Evolutionary conservation across 2,329 filamentous ascomycete genomes (phyloP).

Genomic region (Ceratocystis alfenasii): DNA sequence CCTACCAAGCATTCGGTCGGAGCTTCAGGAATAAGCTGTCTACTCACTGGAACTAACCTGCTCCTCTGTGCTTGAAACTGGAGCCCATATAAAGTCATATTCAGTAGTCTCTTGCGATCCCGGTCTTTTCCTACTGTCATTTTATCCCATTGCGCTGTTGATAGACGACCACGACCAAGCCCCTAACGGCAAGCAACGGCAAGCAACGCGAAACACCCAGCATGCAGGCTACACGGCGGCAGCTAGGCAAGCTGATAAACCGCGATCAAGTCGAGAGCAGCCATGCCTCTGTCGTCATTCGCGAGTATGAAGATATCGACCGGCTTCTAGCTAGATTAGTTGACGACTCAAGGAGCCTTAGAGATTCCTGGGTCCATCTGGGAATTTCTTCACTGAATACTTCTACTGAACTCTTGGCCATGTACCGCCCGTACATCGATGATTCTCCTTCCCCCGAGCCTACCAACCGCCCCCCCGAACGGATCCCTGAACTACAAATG

Average conservation of each 20-base stretch:
- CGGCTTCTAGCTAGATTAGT: constrained; percentile 63
- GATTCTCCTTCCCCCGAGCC: constrained; percentile 40
- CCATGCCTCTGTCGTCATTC: constrained; percentile 60
- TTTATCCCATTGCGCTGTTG: neutral
- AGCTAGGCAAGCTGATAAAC: constrained; percentile 60
- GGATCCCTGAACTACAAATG: constrained; percentile 52
- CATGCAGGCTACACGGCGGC: constrained; percentile 63
- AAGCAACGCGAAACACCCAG: constrained; percentile 25
- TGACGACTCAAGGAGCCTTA: constrained; percentile 63
- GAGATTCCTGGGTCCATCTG: constrained; percentile 65
- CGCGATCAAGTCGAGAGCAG: constrained; percentile 60
- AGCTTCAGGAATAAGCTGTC: neutral
- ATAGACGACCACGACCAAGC: neutral
- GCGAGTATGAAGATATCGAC: constrained; percentile 71
- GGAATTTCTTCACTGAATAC: constrained; percentile 56
- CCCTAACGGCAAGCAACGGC: neutral
- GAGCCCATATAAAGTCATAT: neutral
- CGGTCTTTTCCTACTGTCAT: neutral
- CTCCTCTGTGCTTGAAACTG: neutral
- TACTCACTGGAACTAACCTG: neutral
- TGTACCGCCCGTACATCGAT: constrained; percentile 67
- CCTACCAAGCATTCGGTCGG: neutral
- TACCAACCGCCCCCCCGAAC: constrained; percentile 25
- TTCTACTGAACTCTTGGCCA: constrained; percentile 53
- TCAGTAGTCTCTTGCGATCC: neutral